These are phyloP conservation scores for Coniochaeta sp. DNA, from an alignment of 2,329 filamentous ascomycete genomes.

Conservation along the genomic window DNA sequence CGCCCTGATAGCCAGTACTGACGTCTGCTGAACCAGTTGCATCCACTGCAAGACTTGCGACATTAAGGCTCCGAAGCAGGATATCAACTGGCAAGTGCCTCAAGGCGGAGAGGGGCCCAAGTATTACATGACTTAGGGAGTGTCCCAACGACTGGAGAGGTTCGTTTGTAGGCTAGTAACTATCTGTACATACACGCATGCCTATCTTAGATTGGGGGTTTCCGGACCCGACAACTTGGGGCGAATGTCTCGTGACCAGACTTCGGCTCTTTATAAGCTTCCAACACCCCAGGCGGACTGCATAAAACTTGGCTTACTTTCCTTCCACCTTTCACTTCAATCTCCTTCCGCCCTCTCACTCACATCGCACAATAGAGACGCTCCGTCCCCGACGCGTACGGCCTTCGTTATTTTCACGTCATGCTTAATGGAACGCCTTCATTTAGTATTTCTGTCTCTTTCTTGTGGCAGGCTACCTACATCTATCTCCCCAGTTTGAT, in stretches of 20 bases:
- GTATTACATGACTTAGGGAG: constrained; percentile 56
- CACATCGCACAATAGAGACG: no score
- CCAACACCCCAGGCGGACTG: neutral
- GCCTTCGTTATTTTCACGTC: no score
- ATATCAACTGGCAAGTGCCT: constrained; percentile 95
- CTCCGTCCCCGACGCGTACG: no score
- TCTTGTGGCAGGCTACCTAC: no score
- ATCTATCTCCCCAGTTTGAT: no score
- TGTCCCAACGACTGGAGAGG: neutral
- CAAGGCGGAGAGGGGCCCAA: constrained; percentile 78
- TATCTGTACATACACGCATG: neutral
- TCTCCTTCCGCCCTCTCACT: neutral
- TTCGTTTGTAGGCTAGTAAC: neutral
- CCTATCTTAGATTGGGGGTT: neutral
- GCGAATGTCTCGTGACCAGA: neutral
- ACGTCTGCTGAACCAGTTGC: constrained; percentile 53
- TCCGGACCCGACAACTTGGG: neutral
- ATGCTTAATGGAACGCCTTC: no score
- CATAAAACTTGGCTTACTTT: neutral
- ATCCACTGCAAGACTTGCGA: constrained; percentile 99
- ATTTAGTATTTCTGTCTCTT: no score
- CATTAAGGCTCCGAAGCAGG: constrained; percentile 94
- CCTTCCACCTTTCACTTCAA: neutral
- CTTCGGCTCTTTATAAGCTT: neutral
- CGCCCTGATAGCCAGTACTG: constrained; percentile 13